A percentile compares a stretch with the other conserved stretches of the same genome.
phyloP scores from a whole-genome alignment of 305 asterid genomes.

The Solanum hybrid region DNA sequence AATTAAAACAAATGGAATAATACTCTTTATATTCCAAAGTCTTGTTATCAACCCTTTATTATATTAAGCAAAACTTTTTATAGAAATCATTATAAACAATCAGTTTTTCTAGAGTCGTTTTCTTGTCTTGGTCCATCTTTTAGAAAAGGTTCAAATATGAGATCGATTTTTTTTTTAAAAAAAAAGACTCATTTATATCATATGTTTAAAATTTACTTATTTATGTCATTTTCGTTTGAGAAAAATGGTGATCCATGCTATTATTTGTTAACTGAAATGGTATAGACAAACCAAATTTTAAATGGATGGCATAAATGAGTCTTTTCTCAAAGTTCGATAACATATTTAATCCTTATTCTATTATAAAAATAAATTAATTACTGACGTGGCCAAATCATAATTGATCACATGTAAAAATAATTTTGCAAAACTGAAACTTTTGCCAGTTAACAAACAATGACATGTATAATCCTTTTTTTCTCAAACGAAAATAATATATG shows the following conservation, averaged over 20 bases:
- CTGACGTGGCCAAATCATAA: no score
- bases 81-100: background rate
- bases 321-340: background rate
- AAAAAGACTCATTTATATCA: no score
- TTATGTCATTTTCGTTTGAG: background rate
- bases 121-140: background rate
- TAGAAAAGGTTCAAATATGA: no score
- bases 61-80: background rate
- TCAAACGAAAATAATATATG: no score
- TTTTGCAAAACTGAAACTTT: background rate
- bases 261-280: no score
- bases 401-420: background rate
- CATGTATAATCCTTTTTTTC: accelerated
- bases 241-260: background rate
- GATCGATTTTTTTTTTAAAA: no score
- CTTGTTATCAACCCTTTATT: background rate
- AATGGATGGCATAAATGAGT: background rate
- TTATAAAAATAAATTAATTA: no score
- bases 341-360: no score
- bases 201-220: no score
- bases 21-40: no score
- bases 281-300: no score
- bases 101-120: background rate
- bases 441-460: background rate
- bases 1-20: no score